These are phyloP conservation scores for Oryza rufipogon DNA, from an alignment of 176 grass and related monocot species.

Conservation along the genomic window DNA sequence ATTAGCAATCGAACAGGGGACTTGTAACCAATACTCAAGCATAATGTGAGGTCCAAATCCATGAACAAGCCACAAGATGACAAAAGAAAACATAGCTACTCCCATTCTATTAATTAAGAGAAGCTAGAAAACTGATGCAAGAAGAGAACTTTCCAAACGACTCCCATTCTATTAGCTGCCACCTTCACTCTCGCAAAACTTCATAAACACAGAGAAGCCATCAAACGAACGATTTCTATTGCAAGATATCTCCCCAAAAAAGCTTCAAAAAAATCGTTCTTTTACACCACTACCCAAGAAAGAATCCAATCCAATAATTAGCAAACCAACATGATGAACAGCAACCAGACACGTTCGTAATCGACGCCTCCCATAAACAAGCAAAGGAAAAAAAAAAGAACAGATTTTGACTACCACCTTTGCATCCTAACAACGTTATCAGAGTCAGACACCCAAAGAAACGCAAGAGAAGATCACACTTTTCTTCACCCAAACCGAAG, in stretches of 20 bases:
- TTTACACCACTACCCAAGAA: background rate
- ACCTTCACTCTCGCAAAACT: background rate
- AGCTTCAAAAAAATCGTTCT: background rate
- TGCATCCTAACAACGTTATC: background rate
- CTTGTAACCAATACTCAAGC: slow-evolving; percentile 21
- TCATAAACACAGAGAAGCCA: background rate
- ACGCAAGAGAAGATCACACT: background rate
- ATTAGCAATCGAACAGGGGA: slow-evolving; percentile 6
- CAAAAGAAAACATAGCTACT: slow-evolving; percentile 6
- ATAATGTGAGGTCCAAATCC: slow-evolving; percentile 40
- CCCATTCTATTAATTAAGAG: slow-evolving; percentile 10
- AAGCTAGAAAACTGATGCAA: slow-evolving; percentile 22
- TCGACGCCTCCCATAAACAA: background rate
- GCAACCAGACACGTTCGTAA: background rate
- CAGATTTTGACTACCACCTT: background rate
- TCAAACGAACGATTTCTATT: background rate
- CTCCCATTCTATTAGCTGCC: slow-evolving; percentile 25
- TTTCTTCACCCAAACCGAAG: background rate
- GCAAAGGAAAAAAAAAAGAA: no score
- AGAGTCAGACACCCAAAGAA: background rate
- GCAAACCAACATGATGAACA: background rate
- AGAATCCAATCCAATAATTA: background rate
- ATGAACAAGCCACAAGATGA: slow-evolving; percentile 14
- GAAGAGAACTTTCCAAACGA: background rate
- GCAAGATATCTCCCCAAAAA: background rate